Percentiles rank a stretch among this genome's conserved stretches.
phyloP scores from a whole-genome alignment of 805 yeast genomes.

The Osmozyma mogii region DNA sequence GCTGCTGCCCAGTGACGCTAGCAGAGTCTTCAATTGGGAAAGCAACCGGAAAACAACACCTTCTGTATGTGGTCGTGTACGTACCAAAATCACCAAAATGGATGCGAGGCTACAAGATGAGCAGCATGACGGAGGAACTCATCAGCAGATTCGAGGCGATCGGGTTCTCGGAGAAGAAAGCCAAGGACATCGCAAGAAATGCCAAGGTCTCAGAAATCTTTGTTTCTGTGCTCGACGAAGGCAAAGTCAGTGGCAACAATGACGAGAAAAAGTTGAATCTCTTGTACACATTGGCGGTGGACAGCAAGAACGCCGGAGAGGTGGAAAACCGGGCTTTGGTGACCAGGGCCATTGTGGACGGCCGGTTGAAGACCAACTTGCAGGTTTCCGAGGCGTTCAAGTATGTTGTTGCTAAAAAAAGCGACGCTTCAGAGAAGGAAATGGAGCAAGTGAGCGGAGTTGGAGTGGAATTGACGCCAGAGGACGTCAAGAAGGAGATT shows the following conservation, averaged over 20 bases:
- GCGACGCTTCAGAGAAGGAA: conserved; percentile 36
- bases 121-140: not conserved
- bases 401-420: conserved; percentile 52
- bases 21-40: too few species aligned
- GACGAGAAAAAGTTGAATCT: conserved; percentile 58
- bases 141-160: conserved; percentile 14
- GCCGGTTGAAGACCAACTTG: conserved; percentile 54
- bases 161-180: conserved; percentile 68
- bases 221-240: conserved; percentile 46
- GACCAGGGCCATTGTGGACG: conserved; percentile 55
- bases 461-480: conserved; percentile 65
- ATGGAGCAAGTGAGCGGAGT: conserved; percentile 66
- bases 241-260: conserved; percentile 12
- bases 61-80: too few species aligned
- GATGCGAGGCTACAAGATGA: too few species aligned
- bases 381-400: conserved; percentile 79
- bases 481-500: conserved; percentile 54
- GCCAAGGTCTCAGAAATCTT: conserved; percentile 74
- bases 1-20: too few species aligned
- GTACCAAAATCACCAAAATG: too few species aligned
- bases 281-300: conserved; percentile 70
- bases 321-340: conserved; percentile 38
- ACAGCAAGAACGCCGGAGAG: conserved; percentile 49
- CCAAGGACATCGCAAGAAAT: conserved; percentile 77
- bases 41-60: too few species aligned